Evolutionary conservation across 148 eudicot genomes (phyloP).

Genomic region (Vaccinium darrowii): DNA sequence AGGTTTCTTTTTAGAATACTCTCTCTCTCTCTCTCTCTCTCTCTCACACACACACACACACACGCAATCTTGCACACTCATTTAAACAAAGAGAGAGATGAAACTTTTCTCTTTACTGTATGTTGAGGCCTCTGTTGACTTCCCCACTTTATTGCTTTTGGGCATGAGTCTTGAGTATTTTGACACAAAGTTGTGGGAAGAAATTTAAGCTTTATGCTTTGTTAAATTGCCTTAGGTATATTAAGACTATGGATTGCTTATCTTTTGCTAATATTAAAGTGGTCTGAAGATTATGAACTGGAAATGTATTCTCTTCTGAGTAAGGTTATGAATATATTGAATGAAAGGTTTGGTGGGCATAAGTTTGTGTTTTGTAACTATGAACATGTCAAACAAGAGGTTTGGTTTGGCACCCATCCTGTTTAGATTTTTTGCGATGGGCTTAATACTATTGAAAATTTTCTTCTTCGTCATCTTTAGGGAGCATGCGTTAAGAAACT

Average conservation of each 20-base stretch:
- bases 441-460: background rate
- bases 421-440: conserved; percentile 12
- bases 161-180: conserved; percentile 2
- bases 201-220: background rate
- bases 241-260: background rate
- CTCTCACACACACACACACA: background rate
- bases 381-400: background rate
- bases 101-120: background rate
- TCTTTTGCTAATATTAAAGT: background rate
- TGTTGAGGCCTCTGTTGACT: background rate
- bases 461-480: conserved; percentile 36
- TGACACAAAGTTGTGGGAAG: background rate
- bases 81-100: background rate
- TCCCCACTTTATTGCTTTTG: background rate
- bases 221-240: background rate
- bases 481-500: conserved; percentile 92
- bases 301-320: background rate
- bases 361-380: conserved; percentile 1
- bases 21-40: conserved; percentile 1
- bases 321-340: background rate
- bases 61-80: background rate
- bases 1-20: conserved; percentile 33
- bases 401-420: background rate
- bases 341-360: background rate
- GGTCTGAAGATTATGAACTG: background rate